These are phyloP conservation scores for Hyphodiscus hymeniophilus DNA, from an alignment of 495 filamentous ascomycete genomes.

Conservation along the genomic window DNA sequence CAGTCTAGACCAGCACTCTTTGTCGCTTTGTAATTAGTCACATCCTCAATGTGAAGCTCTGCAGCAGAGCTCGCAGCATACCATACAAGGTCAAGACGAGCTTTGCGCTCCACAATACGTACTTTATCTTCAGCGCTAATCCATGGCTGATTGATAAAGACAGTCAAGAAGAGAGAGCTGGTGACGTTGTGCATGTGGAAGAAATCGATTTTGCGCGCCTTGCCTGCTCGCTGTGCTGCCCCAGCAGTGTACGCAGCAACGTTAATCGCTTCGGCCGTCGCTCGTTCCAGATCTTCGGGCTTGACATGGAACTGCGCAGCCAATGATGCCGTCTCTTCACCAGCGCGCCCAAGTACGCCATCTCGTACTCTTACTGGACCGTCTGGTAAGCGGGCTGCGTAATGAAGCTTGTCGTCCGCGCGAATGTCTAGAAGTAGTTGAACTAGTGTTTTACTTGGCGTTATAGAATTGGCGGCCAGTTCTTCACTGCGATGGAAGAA, in stretches of 20 bases:
- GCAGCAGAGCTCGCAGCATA: slow-evolving; percentile 27
- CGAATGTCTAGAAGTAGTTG: slow-evolving; percentile 19
- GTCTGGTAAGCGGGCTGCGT: slow-evolving; percentile 15
- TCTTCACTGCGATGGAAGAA: slow-evolving; percentile 14
- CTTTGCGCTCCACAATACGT: slow-evolving; percentile 31
- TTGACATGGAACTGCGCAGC: slow-evolving; percentile 19
- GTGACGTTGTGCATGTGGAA: slow-evolving; percentile 35
- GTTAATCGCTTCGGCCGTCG: slow-evolving; percentile 28
- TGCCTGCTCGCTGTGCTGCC: slow-evolving; percentile 24
- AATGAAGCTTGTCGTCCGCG: slow-evolving; percentile 15
- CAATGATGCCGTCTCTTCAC: slow-evolving; percentile 21
- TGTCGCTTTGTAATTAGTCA: slow-evolving; percentile 13
- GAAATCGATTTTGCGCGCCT: slow-evolving; percentile 31
- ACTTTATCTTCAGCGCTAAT: slow-evolving; percentile 23
- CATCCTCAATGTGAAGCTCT: slow-evolving; percentile 10
- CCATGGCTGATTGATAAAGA: slow-evolving; percentile 24
- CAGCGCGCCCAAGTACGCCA: slow-evolving; percentile 24
- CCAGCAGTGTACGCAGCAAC: slow-evolving; percentile 20
- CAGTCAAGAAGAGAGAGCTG: slow-evolving; percentile 25
- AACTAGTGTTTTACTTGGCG: background rate
- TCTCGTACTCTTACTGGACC: slow-evolving; percentile 14
- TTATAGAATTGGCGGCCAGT: background rate
- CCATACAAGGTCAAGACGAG: slow-evolving; percentile 27
- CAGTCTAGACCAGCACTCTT: slow-evolving; percentile 23
- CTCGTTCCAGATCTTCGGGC: slow-evolving; percentile 18